Conservation (phyloP, 1,139 yeast species). For the Geotrichum candidum region DNA sequence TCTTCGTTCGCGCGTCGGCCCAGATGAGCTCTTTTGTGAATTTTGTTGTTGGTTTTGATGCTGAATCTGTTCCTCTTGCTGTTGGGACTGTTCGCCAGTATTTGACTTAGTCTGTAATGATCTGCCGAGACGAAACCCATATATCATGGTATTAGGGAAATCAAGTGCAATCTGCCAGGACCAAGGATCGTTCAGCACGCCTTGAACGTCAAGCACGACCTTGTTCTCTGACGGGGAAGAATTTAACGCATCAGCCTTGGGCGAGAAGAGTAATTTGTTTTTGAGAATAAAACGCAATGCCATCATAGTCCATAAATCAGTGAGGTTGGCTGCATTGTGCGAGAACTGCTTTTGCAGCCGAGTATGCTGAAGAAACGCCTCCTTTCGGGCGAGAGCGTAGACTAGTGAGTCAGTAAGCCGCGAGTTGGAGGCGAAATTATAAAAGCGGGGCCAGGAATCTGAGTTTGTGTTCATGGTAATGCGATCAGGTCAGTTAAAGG, state of each 20-base stretch:
- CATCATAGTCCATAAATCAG: constrained; percentile 35
- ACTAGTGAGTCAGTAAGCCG: constrained; percentile 31
- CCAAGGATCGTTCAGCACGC: constrained; percentile 35
- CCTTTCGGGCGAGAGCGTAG: constrained; percentile 32
- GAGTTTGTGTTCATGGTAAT: not conserved
- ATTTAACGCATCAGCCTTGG: not conserved
- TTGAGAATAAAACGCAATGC: constrained; percentile 29
- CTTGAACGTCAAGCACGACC: constrained; percentile 31
- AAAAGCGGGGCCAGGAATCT: constrained; percentile 22
- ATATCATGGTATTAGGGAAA: constrained; percentile 33
- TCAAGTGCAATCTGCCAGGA: constrained; percentile 40
- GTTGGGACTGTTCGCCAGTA: not conserved
- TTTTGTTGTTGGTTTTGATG: not conserved
- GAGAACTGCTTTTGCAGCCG: constrained; percentile 14
- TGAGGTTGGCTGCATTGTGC: constrained; percentile 20
- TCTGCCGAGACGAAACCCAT: constrained; percentile 29
- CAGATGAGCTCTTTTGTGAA: not conserved
- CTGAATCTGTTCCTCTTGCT: not conserved
- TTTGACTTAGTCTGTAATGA: not conserved
- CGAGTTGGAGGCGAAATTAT: constrained; percentile 27
- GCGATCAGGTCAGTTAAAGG: not conserved
- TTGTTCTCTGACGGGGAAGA: not conserved
- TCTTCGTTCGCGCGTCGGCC: not conserved
- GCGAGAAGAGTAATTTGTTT: constrained; percentile 24
- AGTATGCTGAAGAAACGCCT: constrained; percentile 32